phyloP scores from a whole-genome alignment of 768 basidiomycete species.

The Psilocybe azurescens region DNA sequence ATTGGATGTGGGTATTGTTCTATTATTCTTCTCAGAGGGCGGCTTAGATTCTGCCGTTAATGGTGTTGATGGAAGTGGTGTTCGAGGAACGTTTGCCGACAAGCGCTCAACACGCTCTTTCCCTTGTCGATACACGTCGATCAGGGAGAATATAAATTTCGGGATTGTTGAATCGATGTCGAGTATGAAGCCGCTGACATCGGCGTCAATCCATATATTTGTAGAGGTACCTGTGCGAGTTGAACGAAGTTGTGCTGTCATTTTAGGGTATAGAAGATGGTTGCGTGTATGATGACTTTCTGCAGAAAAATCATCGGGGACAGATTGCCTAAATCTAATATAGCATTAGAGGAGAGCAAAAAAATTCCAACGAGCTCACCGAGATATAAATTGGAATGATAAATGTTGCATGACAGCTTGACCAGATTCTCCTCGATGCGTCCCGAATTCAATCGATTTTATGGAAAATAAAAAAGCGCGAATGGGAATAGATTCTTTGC shows the following conservation, averaged over 20 bases:
- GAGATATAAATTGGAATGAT: constrained; percentile 84
- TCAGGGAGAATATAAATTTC: constrained; percentile 77
- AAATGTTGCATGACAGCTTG: constrained; percentile 73
- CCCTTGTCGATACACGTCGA: constrained; percentile 85
- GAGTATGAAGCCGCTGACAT: constrained; percentile 83
- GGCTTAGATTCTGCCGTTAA: constrained; percentile 19
- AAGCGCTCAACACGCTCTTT: constrained; percentile 77
- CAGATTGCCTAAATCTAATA: constrained; percentile 78
- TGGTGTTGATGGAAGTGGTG: constrained; percentile 34
- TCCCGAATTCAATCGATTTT: constrained; percentile 71
- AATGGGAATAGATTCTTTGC: constrained; percentile 49
- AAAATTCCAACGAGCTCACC: constrained; percentile 49
- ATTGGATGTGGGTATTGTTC: constrained; percentile 58
- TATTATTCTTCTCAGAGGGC: constrained; percentile 34
- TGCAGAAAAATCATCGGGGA: constrained; percentile 71
- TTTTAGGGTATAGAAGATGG: constrained; percentile 77
- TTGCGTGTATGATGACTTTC: constrained; percentile 73
- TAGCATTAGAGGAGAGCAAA: constrained; percentile 16
- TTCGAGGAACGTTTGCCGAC: constrained; percentile 57
- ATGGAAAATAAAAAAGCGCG: constrained; percentile 90
- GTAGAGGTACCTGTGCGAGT: constrained; percentile 52
- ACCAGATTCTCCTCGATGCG: constrained; percentile 80
- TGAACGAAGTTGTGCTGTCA: constrained; percentile 76
- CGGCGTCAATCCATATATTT: constrained; percentile 65
- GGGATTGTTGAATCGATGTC: constrained; percentile 85